A percentile compares a stretch with the other conserved stretches of the same genome.
These are phyloP conservation scores for Leptodontidium sp. DNA, from an alignment of 2,329 filamentous ascomycete species.

Conservation along the genomic window DNA sequence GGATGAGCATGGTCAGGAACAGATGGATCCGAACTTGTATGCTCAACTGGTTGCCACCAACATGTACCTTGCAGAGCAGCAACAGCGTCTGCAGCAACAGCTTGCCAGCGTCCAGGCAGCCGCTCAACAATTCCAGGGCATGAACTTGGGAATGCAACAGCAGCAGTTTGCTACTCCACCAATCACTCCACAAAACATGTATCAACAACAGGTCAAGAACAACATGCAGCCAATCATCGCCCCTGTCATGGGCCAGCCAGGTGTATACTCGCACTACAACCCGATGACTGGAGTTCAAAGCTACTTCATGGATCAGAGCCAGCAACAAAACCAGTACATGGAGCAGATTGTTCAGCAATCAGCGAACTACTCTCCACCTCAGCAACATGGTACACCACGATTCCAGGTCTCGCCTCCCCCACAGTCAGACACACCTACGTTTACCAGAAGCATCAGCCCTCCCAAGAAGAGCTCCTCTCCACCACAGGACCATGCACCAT, in stretches of 20 bases:
- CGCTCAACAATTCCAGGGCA: constrained; percentile 81
- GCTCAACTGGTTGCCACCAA: constrained; percentile 92
- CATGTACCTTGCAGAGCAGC: constrained; percentile 90
- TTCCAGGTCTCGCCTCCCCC: constrained; percentile 85
- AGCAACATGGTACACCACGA: constrained; percentile 69
- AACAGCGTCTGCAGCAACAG: constrained; percentile 94
- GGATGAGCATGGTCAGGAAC: constrained; percentile 71
- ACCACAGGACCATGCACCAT: constrained; percentile 72
- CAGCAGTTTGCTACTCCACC: constrained; percentile 61
- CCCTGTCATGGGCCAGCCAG: constrained; percentile 69
- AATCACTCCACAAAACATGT: constrained; percentile 58
- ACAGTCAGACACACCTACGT: constrained; percentile 59
- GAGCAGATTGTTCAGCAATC: constrained; percentile 48
- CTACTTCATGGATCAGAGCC: constrained; percentile 66
- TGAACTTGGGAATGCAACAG: constrained; percentile 69
- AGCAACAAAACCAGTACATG: constrained; percentile 53
- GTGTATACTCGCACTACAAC: constrained; percentile 85
- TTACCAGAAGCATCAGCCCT: constrained; percentile 69
- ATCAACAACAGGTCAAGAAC: constrained; percentile 47
- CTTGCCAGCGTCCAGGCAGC: constrained; percentile 83
- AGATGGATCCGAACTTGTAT: constrained; percentile 86
- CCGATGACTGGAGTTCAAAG: constrained; percentile 84
- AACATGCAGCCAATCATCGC: constrained; percentile 56
- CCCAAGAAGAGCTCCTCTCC: constrained; percentile 75
- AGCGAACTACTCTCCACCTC: constrained; percentile 56